phyloP scores from a whole-genome alignment of 2,329 filamentous ascomycete genomes.

The Aotearoamyces nothofagi region DNA sequence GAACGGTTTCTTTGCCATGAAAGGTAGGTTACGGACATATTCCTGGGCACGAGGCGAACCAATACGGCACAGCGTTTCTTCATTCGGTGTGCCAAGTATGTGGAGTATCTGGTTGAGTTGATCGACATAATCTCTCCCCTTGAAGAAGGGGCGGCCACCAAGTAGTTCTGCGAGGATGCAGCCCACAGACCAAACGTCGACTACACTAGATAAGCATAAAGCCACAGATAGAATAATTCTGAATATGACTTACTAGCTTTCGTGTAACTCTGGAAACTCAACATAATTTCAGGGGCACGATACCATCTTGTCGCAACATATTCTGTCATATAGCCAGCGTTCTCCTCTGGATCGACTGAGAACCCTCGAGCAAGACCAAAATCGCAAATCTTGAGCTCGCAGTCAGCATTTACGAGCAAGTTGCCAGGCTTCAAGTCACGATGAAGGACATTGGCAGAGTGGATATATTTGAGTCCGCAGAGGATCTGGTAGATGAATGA shows the following conservation, averaged over 20 bases:
- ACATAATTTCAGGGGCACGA: slow-evolving; percentile 95
- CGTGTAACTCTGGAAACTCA: slow-evolving; percentile 99
- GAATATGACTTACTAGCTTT: slow-evolving; percentile 96
- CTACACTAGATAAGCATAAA: slow-evolving; percentile 35
- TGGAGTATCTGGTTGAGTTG: slow-evolving; percentile 98
- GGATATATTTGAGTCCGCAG: slow-evolving; percentile 96
- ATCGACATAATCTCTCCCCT: slow-evolving; percentile 97
- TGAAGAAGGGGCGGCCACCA: slow-evolving; percentile 95
- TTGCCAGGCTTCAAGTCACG: slow-evolving; percentile 96
- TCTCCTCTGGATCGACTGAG: slow-evolving; percentile 93
- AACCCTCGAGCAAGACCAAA: slow-evolving; percentile 95
- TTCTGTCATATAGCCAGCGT: slow-evolving; percentile 98
- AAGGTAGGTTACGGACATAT: slow-evolving; percentile 92
- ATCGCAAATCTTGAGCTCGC: slow-evolving; percentile 98
- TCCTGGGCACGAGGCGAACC: slow-evolving; percentile 92
- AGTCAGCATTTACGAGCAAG: slow-evolving; percentile 94
- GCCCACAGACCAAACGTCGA: slow-evolving; percentile 98
- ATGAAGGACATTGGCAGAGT: slow-evolving; percentile 95
- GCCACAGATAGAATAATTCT: no score
- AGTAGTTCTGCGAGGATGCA: slow-evolving; percentile 95
- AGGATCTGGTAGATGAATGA: slow-evolving; percentile 99
- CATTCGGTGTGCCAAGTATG: slow-evolving; percentile 91
- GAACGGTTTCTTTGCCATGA: slow-evolving; percentile 90
- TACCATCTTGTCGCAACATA: slow-evolving; percentile 99
- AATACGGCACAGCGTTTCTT: slow-evolving; percentile 86